phyloP scores from a whole-genome alignment of 306 rosid genomes.

The Gastrolobium villosum region DNA sequence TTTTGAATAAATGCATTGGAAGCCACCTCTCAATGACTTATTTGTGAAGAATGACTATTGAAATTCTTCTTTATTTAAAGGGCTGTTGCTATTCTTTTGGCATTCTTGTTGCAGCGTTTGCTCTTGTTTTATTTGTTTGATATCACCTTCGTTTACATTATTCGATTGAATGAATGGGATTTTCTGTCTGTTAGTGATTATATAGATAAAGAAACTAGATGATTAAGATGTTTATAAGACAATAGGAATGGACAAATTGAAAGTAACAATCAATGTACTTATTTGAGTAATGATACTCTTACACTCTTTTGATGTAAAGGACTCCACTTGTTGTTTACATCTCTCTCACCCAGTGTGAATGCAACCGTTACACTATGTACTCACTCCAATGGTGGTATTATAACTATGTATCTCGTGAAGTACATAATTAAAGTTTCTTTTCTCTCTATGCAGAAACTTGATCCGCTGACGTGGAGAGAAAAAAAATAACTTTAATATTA shows the following conservation, averaged over 20 bases:
- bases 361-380: too few relatives aligned
- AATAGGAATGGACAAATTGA: conserved; percentile 14
- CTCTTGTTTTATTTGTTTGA: not conserved
- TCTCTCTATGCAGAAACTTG: too few relatives aligned
- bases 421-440: too few relatives aligned
- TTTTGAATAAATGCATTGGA: conserved; percentile 52
- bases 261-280: conserved; percentile 17
- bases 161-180: conserved; percentile 34
- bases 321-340: not conserved
- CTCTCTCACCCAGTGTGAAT: not conserved
- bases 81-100: conserved; percentile 21
- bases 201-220: conserved; percentile 12
- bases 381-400: too few relatives aligned
- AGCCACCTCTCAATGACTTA: conserved; percentile 7
- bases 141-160: not conserved
- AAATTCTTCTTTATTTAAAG: conserved; percentile 11
- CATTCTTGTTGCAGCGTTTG: conserved; percentile 21
- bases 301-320: not conserved
- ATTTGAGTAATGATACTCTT: not conserved
- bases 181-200: conserved; percentile 25
- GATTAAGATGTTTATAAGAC: conserved; percentile 14
- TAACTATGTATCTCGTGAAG: too few relatives aligned
- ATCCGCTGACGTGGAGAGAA: too few relatives aligned
- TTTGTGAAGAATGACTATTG: not conserved
- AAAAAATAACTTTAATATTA: too few relatives aligned